Base-by-base conservation (phyloP, 768 basidiomycete species). In the Peribolospora baueri region DNA sequence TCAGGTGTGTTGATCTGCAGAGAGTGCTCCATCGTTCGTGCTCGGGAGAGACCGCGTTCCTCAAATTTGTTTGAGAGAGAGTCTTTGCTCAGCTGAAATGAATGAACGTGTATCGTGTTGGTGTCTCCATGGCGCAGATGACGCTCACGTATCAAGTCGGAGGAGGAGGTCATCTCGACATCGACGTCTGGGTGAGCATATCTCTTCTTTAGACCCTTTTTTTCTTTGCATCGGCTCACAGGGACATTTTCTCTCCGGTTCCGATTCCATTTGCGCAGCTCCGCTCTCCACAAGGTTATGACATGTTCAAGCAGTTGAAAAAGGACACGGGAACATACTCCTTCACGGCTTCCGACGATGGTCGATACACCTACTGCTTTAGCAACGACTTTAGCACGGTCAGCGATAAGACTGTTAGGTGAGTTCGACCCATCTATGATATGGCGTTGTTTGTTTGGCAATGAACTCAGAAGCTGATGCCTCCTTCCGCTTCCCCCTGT, bases 81-180 rank as follows among this genome's bases (percentile, higher is more conserved):
- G 39, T 42, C 14, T 41, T 9, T 53, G 42, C 10, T 7, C 9
- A 48, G 42, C 41, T 5, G 40, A 37, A 51, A 48, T 52, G 49
- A 56, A 13, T 41, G 39, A 46, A 25, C 25, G 25, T 25, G 25
- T 25, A 25, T 25, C 25, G 25, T 25, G 25, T 25, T 25, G 25
- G 25, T 25, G 1, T 25, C 25, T 25, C 25, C 42, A 42, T 5
- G 7, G 3, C 7, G 37, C 63, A 95, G 90, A 97, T 98, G 93
- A 91, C 91, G 37, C 84, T 98, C 51, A 93, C 91, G 45, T 98
- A 97, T 66, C 93, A 98, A 74, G 93, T 97, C 5, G 90, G 86
- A 53, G 87, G 85, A 48, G 93, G 93, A 37, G 91, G 93, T 1
- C 84, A 95, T 65, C 69, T 97, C 51, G 93, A 98, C 69, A 85